These are phyloP conservation scores for Cadophora malorum DNA, from an alignment of 2,329 filamentous ascomycete genomes.

Conservation along the genomic window DNA sequence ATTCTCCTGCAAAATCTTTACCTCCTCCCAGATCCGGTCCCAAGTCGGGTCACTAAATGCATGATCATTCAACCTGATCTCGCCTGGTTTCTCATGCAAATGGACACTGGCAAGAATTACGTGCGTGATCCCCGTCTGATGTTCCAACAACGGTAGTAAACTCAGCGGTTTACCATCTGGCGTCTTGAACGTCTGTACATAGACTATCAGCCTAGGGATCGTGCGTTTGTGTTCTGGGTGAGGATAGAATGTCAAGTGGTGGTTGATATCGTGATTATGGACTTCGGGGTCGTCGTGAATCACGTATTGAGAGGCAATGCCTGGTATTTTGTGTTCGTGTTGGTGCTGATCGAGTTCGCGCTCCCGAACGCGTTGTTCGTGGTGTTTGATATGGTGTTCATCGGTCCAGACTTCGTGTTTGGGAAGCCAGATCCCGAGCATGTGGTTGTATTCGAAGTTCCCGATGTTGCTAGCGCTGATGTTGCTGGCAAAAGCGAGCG, in stretches of 20 bases:
- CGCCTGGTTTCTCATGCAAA: conserved; percentile 74
- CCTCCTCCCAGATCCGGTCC: conserved; percentile 34
- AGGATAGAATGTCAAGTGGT: conserved; percentile 7
- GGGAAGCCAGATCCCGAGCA: conserved; percentile 9
- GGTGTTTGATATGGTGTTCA: conserved; percentile 6
- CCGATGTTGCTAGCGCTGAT: conserved; percentile 4
- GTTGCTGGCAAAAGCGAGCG: neutral
- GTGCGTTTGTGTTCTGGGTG: neutral
- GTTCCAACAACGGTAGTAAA: conserved; percentile 59
- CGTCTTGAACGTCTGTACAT: conserved; percentile 68
- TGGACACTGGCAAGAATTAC: conserved; percentile 86
- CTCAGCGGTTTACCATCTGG: conserved; percentile 57
- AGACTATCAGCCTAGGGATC: conserved; percentile 52
- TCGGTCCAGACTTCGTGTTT: conserved; percentile 18
- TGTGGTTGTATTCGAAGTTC: conserved; percentile 13
- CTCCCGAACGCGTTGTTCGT: neutral
- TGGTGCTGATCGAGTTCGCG: neutral
- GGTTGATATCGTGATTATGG: conserved; percentile 7
- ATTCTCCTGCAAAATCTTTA: conserved; percentile 30
- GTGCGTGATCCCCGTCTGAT: conserved; percentile 71
- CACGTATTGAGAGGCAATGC: neutral
- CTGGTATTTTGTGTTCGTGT: neutral
- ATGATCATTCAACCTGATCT: conserved; percentile 57
- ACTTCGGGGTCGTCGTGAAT: neutral
- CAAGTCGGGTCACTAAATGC: conserved; percentile 27